Percentiles rank a stretch among this genome's conserved stretches.
Conservation (phyloP, 2,329 filamentous ascomycete genomes). For the Lasiodiplodia theobromae region DNA sequence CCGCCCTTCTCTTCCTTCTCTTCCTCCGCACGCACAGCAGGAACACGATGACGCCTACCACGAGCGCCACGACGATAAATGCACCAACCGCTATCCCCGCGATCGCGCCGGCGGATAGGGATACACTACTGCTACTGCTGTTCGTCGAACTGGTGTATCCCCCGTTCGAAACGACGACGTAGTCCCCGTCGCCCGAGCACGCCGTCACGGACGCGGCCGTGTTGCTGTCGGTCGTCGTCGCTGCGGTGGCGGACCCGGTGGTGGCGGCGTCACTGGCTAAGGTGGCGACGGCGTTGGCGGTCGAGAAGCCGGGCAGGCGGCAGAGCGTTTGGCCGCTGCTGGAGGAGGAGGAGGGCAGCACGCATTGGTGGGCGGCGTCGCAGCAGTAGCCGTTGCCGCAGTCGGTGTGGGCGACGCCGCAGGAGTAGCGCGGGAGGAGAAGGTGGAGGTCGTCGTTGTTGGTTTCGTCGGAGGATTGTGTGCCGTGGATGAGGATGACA, state of each 20-base stretch:
- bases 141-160: background rate
- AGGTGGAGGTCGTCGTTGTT: background rate
- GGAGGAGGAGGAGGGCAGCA: background rate
- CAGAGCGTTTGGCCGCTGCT: background rate
- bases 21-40: background rate
- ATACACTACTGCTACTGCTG: background rate
- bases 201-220: background rate
- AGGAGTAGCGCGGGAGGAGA: constrained; percentile 9
- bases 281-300: background rate
- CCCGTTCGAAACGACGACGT: background rate
- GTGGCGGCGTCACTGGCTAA: background rate
- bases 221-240: no score
- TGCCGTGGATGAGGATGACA: background rate
- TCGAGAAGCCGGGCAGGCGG: background rate
- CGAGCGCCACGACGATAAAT: background rate
- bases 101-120: background rate
- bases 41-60: background rate
- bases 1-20: background rate
- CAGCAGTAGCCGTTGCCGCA: constrained; percentile 13
- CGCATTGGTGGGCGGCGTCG: background rate
- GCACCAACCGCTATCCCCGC: background rate
- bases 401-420: constrained; percentile 19
- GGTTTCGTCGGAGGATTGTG: background rate
- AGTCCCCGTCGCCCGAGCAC: background rate
- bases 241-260: background rate